Conservation (phyloP, 495 filamentous ascomycete species). For the Umbilicaria muhlenbergii region DNA sequence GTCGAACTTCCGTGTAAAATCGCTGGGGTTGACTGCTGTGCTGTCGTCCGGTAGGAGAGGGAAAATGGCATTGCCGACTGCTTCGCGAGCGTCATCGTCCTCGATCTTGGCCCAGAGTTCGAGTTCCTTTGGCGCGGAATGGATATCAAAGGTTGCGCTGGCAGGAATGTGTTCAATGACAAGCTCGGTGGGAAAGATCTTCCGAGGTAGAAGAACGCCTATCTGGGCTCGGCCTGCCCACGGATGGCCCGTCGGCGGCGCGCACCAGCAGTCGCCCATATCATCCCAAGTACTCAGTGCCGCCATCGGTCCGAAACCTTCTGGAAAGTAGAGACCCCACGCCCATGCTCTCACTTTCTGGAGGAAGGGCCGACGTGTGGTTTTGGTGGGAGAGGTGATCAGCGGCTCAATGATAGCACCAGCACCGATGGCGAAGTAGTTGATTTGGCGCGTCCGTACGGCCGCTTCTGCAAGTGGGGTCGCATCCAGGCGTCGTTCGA, state of each 20-base stretch:
- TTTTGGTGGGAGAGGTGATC: constrained; percentile 19
- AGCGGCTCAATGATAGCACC: constrained; percentile 25
- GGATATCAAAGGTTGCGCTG: constrained; percentile 16
- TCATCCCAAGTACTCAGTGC: constrained; percentile 27
- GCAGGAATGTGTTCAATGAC: constrained; percentile 28
- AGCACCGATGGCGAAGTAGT: constrained; percentile 21
- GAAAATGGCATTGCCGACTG: too few relatives aligned
- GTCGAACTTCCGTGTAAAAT: too few relatives aligned
- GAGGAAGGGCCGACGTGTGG: constrained; percentile 1
- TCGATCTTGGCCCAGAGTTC: constrained; percentile 27
- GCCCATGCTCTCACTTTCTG: constrained; percentile 3
- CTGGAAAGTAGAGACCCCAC: constrained; percentile 2
- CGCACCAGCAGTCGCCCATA: constrained; percentile 33
- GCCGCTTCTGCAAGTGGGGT: too few relatives aligned
- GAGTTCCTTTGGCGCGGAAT: constrained; percentile 23
- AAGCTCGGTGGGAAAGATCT: constrained; percentile 26
- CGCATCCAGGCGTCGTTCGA: too few relatives aligned
- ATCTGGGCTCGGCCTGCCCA: constrained; percentile 20
- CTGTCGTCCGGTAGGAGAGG: too few relatives aligned
- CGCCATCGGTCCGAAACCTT: constrained; percentile 10
- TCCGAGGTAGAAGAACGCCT: constrained; percentile 17
- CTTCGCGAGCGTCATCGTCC: too few relatives aligned
- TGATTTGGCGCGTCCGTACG: constrained; percentile 12
- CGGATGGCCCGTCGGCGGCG: constrained; percentile 9
- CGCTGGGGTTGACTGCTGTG: too few relatives aligned